A percentile compares a stretch with the other conserved stretches of the same genome.
These are phyloP conservation scores for Oryza brachyantha DNA, from an alignment of 176 grass and related monocot species.

Conservation along the genomic window DNA sequence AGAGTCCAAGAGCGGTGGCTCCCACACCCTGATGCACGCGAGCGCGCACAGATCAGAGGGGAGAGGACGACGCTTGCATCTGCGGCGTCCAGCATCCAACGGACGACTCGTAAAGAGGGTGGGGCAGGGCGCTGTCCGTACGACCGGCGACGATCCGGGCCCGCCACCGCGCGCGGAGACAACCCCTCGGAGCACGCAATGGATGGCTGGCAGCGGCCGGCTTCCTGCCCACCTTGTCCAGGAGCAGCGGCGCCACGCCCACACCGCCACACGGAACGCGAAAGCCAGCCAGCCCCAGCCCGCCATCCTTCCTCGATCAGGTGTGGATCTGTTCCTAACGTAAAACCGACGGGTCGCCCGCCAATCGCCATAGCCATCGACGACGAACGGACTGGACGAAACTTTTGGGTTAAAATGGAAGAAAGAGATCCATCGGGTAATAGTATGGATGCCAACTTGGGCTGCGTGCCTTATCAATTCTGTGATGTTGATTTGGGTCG, in stretches of 20 bases:
- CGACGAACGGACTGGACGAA: too few species aligned
- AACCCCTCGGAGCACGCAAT: neutral
- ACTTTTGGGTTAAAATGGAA: too few species aligned
- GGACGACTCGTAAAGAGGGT: slow-evolving; percentile 21
- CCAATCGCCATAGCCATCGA: too few species aligned
- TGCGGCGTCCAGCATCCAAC: slow-evolving; percentile 33
- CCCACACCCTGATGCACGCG: neutral
- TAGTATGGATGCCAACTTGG: neutral
- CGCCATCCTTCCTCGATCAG: too few species aligned
- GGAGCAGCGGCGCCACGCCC: neutral
- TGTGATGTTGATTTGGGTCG: neutral
- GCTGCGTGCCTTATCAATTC: neutral
- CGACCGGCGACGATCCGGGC: slow-evolving; percentile 34
- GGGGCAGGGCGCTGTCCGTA: slow-evolving; percentile 25
- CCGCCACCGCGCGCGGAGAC: neutral
- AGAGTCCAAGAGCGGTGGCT: neutral
- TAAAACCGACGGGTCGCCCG: neutral
- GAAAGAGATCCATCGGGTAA: neutral
- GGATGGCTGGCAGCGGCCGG: neutral
- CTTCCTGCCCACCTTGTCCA: too few species aligned
- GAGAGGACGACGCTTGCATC: too few species aligned
- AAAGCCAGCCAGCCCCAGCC: too few species aligned
- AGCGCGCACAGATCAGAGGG: slow-evolving; percentile 22
- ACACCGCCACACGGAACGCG: too few species aligned
- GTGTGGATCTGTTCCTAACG: neutral